Evolutionary conservation across 2,329 filamentous ascomycete genomes (phyloP), one percentile per base, ranked within the genome.

Genomic region (Curvularia eragrostidis): DNA sequence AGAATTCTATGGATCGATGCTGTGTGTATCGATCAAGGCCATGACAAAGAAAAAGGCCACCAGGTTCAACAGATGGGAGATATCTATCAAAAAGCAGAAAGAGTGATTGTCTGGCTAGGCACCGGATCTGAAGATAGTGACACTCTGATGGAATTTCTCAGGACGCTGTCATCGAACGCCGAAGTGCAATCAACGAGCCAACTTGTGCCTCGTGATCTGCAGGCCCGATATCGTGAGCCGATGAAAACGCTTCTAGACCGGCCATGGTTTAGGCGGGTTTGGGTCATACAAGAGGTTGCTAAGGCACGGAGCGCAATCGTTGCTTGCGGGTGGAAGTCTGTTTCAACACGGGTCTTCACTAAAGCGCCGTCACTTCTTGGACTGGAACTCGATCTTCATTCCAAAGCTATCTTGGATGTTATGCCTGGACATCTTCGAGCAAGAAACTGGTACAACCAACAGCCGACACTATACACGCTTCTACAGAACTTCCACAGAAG

Each of bases 1-100:
- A 38, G 34, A 13, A n/a, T 38, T n/a, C n/a, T 32, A 8, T 53
- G 42, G 42, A 47, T 53, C 18, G 51, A 53, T 47, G 51, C 51
- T 24, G 3, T 53, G 13, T 53, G 39, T 10, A 53, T 53, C 2
- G 34, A 53, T 30, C 51, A 53, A 32, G 30, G 2, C 15, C 13
- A 43, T 24, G 21, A 19, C 7, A 32, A 8, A 5, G 51, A 53
- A 30, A 24, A 18, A n/a, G 36, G 26, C 5, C 41, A 53, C 7
- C 42, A 53, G 23, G 51, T 53, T 24, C 13, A 46, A 47, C 42
- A 34, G 19, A 53, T 53, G 42, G 19, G 32, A 3, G 15, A 47
- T 7, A 53, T 53, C 3, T 53, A 39, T 26, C 12, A 18, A 18
- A 19, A 23, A 1, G 51, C 51, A 4, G 10, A 8, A 5, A 21